Base-by-base conservation (phyloP, 495 filamentous ascomycete genomes). In the Trichocladium uniseriatum region DNA sequence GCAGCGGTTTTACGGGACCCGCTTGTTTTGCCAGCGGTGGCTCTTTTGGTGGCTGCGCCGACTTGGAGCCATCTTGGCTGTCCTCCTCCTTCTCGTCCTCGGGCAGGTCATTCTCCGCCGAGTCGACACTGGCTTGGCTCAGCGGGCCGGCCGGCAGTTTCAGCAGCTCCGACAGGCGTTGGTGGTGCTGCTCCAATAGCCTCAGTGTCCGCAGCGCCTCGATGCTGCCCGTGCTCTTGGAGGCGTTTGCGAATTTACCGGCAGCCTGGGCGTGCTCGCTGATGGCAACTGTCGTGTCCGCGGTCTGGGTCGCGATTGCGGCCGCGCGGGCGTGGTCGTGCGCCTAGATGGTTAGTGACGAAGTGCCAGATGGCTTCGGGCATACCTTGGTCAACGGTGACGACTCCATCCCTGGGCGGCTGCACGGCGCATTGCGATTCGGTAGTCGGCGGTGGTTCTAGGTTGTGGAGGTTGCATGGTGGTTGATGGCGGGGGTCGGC, bases 241-340 rank as follows among this genome's bases (percentile, higher is more conserved):
- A 81, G 22, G 88, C 90, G 28, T 83, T 83, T 39, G 89, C 81
- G 66, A 95, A 97, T 57, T 95, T 86, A 43, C 82, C 84, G 2
- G 92, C 92, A 18, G 92, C 92, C 32, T 87, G 75, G 49, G 90
- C 82, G 70, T 97, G 90, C 60, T 94, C 85, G 55, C 84, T 83
- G 50, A 86, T 84, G 14, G 91, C 89, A 20, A 83, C 79, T 5
- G 83, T 83, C 16, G 85, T 84, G 53, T 89, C 84, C 10, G 83
- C 73, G 27, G 81, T 80, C 53, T 83, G 80, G 46, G 83, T 84
- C 51, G 87, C 80, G 34, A 81, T 59, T 45, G 79, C 80, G n/a
- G 86, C 82, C 40, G 89, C 89, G 53, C 79, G 77, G 21, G 88
- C 91, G 67, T 97, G 89, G 49, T 87, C 82, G 67, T 96, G 88